Base-by-base conservation (phyloP, 805 yeast species). In the Kluyveromyces aestuarii region DNA sequence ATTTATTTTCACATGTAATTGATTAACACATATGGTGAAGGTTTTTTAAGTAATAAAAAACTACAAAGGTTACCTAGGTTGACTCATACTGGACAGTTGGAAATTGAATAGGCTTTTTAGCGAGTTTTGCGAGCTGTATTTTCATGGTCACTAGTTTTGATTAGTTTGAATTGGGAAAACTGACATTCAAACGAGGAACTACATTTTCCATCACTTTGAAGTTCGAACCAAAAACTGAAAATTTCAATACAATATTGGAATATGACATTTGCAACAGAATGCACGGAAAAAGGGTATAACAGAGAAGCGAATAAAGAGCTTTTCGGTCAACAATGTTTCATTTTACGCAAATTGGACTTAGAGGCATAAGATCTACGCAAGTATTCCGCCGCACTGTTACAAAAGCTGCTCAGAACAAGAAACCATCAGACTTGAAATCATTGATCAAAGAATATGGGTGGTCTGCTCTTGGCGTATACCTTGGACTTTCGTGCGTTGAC, bases 361-460 rank as follows among this genome's bases (percentile, higher is more conserved):
- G 40, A n/a, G n/a, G 25, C 6, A 17, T 8, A 19, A 37, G 17
- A n/a, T n/a, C 40, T 19, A 37, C 13, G 11, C 40, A 17, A 9
- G 21, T 56, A 39, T 45, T 46, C 37, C 51, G 48, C 17, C 43
- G 51, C n/a, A 35, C 48, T 16, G 50, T 38, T 37, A 36, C 47
- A 33, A 27, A 40, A 14, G 40, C 50, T 37, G 40, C 33, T 37
- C 30, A 44, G 19, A 48, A n/a, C 9, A 45, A 45, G 21, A 56
- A 56, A 54, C 63, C 59, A 41, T 59, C 57, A 8, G 70, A 72
- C 4, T 56, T 72, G 37, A 87, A 80, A 63, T 82, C 77, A 10
- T 72, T 93, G 53, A 75, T 86, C 59, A 82, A 85, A 61, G 84
- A 86, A 61, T 93, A 93, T 64, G 99, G 99, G 0, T 88, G 84